phyloP scores from a whole-genome alignment of 139 green algal genomes.

The Chlamydomonas asymmetrica region DNA sequence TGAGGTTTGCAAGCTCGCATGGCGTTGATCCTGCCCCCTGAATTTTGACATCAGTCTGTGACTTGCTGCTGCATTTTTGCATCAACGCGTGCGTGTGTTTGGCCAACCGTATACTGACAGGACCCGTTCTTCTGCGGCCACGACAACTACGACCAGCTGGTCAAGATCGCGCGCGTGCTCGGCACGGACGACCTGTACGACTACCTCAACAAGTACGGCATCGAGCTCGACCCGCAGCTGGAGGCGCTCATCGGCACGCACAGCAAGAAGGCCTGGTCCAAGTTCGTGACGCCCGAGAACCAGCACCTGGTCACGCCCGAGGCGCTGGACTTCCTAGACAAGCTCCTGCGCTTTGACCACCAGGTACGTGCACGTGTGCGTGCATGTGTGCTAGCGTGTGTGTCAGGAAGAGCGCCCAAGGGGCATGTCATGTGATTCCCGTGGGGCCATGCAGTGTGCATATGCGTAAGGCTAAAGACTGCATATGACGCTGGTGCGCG shows the following conservation, averaged over 20 bases:
- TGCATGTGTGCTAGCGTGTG: background rate
- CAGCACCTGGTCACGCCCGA: slow-evolving; percentile 92
- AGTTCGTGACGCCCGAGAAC: slow-evolving; percentile 95
- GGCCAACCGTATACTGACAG: slow-evolving; percentile 27
- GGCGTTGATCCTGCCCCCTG: too few species aligned
- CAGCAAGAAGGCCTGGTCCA: slow-evolving; percentile 88
- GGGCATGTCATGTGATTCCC: background rate
- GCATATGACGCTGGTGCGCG: too few species aligned
- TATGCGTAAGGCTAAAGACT: background rate
- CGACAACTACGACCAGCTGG: slow-evolving; percentile 98
- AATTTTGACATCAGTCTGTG: too few species aligned
- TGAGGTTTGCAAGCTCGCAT: too few species aligned
- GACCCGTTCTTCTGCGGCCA: slow-evolving; percentile 98
- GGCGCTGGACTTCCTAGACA: slow-evolving; percentile 95
- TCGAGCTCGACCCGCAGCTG: slow-evolving; percentile 95
- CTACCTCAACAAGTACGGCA: slow-evolving; percentile 73
- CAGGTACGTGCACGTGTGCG: slow-evolving; percentile 47
- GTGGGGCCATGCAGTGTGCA: background rate
- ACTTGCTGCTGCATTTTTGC: too few species aligned
- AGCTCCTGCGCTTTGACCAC: slow-evolving; percentile 93
- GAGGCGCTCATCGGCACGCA: slow-evolving; percentile 87
- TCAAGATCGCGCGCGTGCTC: slow-evolving; percentile 95
- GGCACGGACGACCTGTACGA: slow-evolving; percentile 41
- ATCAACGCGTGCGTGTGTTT: too few species aligned
- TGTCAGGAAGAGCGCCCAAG: background rate